These are phyloP conservation scores for Gossypium anomalum DNA, from an alignment of 345 rosid species.

Conservation along the genomic window DNA sequence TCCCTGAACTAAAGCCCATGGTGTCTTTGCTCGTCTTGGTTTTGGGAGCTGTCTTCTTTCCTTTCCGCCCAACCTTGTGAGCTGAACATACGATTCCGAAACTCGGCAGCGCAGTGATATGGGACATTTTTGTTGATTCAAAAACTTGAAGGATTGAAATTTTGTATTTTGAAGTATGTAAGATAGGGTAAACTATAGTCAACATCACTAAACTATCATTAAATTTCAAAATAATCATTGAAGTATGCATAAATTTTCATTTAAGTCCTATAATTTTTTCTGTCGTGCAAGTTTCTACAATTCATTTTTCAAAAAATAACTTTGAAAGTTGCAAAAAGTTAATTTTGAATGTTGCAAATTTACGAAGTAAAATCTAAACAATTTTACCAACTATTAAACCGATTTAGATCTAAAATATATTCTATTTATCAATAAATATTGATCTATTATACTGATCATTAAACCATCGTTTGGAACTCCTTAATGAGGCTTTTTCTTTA, in stretches of 20 bases:
- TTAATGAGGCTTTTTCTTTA: no score
- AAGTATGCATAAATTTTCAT: no score
- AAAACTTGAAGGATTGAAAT: neutral
- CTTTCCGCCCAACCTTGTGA: conserved; percentile 11
- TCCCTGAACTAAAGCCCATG: conserved; percentile 37
- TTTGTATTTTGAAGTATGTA: neutral
- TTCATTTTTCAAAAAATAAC: no score
- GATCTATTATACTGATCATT: fast-evolving
- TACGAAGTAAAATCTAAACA: no score
- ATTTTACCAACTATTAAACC: no score
- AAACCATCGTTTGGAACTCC: fast-evolving
- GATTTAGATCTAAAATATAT: no score
- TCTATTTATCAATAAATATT: fast-evolving
- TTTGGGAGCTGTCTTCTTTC: conserved; percentile 13
- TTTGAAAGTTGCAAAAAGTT: no score
- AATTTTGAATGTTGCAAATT: no score
- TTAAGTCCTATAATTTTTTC: no score
- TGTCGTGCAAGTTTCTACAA: no score
- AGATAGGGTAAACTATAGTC: neutral
- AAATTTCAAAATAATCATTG: no score
- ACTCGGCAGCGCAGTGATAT: conserved; percentile 9
- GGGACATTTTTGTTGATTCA: conserved; percentile 8
- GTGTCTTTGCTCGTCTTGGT: conserved; percentile 12
- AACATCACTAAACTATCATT: no score
- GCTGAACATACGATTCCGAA: conserved; percentile 17